Base-by-base conservation (phyloP, 108 stramenopile genomes). In the Epipyxis sp. region DNA sequence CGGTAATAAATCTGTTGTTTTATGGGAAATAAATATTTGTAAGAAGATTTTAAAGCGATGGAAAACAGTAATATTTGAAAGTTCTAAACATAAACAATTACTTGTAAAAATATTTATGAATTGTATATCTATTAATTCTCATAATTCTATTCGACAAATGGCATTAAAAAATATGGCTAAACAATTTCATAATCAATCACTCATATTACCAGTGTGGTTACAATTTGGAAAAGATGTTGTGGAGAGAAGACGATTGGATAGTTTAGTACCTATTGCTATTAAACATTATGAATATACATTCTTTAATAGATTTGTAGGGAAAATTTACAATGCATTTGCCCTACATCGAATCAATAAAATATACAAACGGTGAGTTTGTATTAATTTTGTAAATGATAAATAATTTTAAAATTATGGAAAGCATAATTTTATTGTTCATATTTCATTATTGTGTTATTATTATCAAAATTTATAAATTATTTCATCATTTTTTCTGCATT, bases 61-160 rank as follows among this genome's bases (percentile, higher is more conserved):
- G 61, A 3, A 65, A 13, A 6, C 3, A 50, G 46, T 50, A 65
- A 6, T 37, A 32, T 37, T 65, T 32, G 6, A 65, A 10, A 32
- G 30, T 32, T 37, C 34, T 6, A 29, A 65, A 6, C 34, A 65
- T 65, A 35, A 35, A 32, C 61, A 65, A 65, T 3, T 13, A 32
- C 34, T 74, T 35, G 71, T 37, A 13, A 74, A 20, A 29, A 34
- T 74, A 6, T 74, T 74, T 27, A 74, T 37, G 71, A 46, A 30
- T 6, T 6, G 13, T 20, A 43, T 74, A 42, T 27, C 71, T 42
- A 27, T 74, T 3, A 57, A 6, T 6, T 6, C 10, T 25, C 34
- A 32, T 3, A 74, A 74, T 32, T 74, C 71, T 74, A 27, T 35
- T 29, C 71, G 34, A 13, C 71, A 74, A 6, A 16, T 27, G 20